Conservation (phyloP, 306 rosid species). For the Hippophae gyantsensis region DNA sequence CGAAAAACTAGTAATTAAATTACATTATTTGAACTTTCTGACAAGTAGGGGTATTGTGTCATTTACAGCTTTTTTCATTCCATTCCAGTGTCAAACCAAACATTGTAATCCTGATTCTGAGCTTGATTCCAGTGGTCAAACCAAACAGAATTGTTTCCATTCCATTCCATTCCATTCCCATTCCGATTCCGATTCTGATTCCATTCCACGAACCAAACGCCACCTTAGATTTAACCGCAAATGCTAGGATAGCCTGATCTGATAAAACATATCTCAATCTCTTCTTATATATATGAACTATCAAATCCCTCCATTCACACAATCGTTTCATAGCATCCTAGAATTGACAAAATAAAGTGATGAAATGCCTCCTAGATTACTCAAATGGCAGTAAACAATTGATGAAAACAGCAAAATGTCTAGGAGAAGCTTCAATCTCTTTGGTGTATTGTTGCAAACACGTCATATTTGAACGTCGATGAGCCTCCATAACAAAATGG, state of each 20-base stretch:
- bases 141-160: too few relatives aligned
- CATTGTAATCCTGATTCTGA: too few relatives aligned
- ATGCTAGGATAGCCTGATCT: constrained; percentile 72
- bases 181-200: too few relatives aligned
- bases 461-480: constrained; percentile 73
- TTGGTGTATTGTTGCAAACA: constrained; percentile 73
- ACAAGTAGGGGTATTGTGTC: too few relatives aligned
- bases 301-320: constrained; percentile 82
- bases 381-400: constrained; percentile 49
- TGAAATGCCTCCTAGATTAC: constrained; percentile 30
- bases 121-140: too few relatives aligned
- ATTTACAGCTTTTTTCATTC: too few relatives aligned
- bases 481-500: constrained; percentile 78
- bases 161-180: too few relatives aligned
- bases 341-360: constrained; percentile 47
- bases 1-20: too few relatives aligned
- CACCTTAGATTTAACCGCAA: constrained; percentile 54
- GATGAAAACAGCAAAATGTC: constrained; percentile 68
- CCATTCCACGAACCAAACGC: too few relatives aligned
- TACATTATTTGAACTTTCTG: too few relatives aligned
- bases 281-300: constrained; percentile 91
- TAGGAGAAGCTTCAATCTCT: constrained; percentile 68
- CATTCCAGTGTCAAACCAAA: too few relatives aligned
- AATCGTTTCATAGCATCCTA: constrained; percentile 54
- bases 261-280: constrained; percentile 74